A percentile compares a stretch with the other conserved stretches of the same genome.
These are phyloP conservation scores for Globisporangium ultimum DNA, from an alignment of 352 stramenopile species.

Conservation along the genomic window DNA sequence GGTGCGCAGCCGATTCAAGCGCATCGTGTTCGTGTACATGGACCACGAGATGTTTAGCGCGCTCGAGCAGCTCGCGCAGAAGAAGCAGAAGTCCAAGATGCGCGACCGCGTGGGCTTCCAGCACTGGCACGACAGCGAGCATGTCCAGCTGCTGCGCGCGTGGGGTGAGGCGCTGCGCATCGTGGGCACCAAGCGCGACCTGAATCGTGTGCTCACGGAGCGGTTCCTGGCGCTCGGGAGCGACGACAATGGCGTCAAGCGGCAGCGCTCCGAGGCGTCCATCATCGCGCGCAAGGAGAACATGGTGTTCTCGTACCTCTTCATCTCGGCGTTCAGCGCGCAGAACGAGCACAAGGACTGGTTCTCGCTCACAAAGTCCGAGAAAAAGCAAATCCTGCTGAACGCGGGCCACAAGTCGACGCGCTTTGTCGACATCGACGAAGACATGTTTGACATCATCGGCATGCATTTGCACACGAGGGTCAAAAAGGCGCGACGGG, in stretches of 20 bases:
- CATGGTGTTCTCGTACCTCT: not conserved
- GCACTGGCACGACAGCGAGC: not conserved
- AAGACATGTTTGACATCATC: not conserved
- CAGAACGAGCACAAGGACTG: not conserved
- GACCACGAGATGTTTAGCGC: not conserved
- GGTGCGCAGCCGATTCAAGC: not conserved
- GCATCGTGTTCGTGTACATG: not conserved
- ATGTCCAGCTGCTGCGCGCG: not conserved
- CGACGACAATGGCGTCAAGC: not conserved
- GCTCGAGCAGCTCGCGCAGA: not conserved
- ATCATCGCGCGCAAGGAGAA: not conserved
- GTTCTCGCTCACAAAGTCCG: not conserved
- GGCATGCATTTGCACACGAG: not conserved
- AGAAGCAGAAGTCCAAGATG: constrained; percentile 1
- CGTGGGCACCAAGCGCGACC: not conserved
- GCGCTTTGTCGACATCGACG: not conserved
- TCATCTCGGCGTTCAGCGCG: not conserved
- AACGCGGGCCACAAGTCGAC: not conserved
- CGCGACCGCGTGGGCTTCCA: constrained; percentile 1
- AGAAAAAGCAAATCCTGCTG: not conserved
- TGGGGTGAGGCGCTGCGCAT: not conserved
- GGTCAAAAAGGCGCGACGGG: not conserved
- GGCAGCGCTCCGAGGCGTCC: not conserved
- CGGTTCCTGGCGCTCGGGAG: not conserved
- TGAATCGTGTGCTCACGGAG: not conserved